Evolutionary conservation across 345 rosid genomes (phyloP).

Genomic region (Triadica sebifera): DNA sequence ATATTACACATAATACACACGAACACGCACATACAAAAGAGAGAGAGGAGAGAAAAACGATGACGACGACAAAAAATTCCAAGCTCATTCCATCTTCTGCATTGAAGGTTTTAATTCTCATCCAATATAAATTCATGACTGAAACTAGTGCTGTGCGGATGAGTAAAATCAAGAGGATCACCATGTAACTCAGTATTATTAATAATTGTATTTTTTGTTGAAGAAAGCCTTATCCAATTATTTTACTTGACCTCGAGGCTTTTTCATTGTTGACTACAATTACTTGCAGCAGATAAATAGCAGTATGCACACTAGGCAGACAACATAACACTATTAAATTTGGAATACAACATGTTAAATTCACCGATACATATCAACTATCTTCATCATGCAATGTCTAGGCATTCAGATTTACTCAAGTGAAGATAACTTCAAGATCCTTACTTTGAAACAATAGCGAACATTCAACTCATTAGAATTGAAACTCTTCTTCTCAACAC

Average conservation of each 20-base stretch:
- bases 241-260: too few relatives aligned
- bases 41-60: too few relatives aligned
- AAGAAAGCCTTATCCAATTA: too few relatives aligned
- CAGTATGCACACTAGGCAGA: background rate
- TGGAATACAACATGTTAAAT: background rate
- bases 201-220: too few relatives aligned
- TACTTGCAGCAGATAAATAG: background rate
- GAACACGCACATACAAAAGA: too few relatives aligned
- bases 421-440: background rate
- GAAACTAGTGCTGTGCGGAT: background rate
- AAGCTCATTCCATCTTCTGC: too few relatives aligned
- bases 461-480: slow-evolving; percentile 60
- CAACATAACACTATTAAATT: background rate
- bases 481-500: slow-evolving; percentile 68
- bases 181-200: too few relatives aligned
- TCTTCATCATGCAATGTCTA: background rate
- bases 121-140: background rate
- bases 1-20: background rate
- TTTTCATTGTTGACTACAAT: background rate
- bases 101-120: background rate
- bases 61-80: too few relatives aligned
- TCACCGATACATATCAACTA: background rate
- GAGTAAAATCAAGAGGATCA: background rate
- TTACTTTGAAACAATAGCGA: slow-evolving; percentile 87
- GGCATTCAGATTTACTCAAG: background rate